Percentiles rank a stretch among this genome's conserved stretches.
These are phyloP conservation scores for Nothophytophthora sp. DNA, from an alignment of 352 stramenopile genomes.

Conservation along the genomic window DNA sequence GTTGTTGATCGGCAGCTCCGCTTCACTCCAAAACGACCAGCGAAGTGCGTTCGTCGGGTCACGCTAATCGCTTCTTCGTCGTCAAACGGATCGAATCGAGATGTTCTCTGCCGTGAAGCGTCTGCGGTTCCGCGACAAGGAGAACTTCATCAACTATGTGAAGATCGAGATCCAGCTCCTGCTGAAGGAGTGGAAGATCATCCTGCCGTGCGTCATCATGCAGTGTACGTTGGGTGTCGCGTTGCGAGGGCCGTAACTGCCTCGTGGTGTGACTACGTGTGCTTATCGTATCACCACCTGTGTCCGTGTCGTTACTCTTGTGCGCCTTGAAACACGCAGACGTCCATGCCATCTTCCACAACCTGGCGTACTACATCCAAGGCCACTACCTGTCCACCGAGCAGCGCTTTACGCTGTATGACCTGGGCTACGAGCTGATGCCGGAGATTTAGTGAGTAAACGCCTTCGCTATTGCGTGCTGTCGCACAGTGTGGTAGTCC, in stretches of 20 bases:
- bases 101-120: slow-evolving; percentile 28
- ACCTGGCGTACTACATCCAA: slow-evolving; percentile 87
- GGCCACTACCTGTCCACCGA: slow-evolving; percentile 54
- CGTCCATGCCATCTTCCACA: slow-evolving; percentile 83
- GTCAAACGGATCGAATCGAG: too few relatives aligned
- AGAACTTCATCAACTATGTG: slow-evolving; percentile 64
- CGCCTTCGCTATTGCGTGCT: not conserved
- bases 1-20: too few relatives aligned
- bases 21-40: too few relatives aligned
- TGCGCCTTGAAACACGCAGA: slow-evolving; percentile 30
- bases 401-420: slow-evolving; percentile 76
- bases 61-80: too few relatives aligned
- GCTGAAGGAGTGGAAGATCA: slow-evolving; percentile 67
- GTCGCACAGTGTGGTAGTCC: not conserved
- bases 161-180: slow-evolving; percentile 65
- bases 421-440: slow-evolving; percentile 80
- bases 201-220: slow-evolving; percentile 81
- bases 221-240: slow-evolving; percentile 49
- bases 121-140: slow-evolving; percentile 53
- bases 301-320: not conserved
- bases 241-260: too few relatives aligned
- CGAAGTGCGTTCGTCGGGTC: too few relatives aligned
- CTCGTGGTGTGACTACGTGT: not conserved
- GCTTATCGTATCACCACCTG: not conserved
- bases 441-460: slow-evolving; percentile 53